A percentile compares a stretch with the other conserved stretches of the same genome.
phyloP scores from a whole-genome alignment of 352 stramenopile species.

The Sclerospora graminicola region DNA sequence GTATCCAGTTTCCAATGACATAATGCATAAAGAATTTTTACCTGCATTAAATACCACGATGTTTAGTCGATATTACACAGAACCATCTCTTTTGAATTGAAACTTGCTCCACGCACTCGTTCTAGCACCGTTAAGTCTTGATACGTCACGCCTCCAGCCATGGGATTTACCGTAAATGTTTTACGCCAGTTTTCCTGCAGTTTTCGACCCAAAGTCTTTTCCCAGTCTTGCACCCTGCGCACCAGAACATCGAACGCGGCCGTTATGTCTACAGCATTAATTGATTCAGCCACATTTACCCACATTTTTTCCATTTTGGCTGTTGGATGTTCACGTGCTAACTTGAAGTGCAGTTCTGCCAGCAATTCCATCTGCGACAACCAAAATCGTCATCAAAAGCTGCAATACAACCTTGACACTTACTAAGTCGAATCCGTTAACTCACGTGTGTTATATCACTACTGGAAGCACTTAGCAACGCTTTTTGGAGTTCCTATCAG shows the following conservation, averaged over 20 bases:
- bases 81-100: neutral
- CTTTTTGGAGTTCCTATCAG: constrained; percentile 52
- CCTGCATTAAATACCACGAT: constrained; percentile 17
- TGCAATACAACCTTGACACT: neutral
- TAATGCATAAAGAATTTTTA: constrained; percentile 68
- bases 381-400: constrained; percentile 10
- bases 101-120: constrained; percentile 27
- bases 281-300: constrained; percentile 6
- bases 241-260: constrained; percentile 6
- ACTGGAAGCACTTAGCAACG: constrained; percentile 34
- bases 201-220: constrained; percentile 62
- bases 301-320: constrained; percentile 79
- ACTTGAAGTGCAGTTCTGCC: constrained; percentile 75
- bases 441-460: constrained; percentile 38
- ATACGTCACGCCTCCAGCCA: constrained; percentile 38
- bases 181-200: constrained; percentile 68
- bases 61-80: neutral
- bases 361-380: constrained; percentile 46
- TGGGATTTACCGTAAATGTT: constrained; percentile 55
- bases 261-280: constrained; percentile 1
- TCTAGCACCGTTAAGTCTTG: constrained; percentile 44
- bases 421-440: neutral
- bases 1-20: constrained; percentile 79
- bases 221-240: constrained; percentile 73
- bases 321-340: constrained; percentile 55